A percentile compares a stretch with the other conserved stretches of the same genome.
Conservation (phyloP, 345 rosid species). For the Corchorus olitorius region DNA sequence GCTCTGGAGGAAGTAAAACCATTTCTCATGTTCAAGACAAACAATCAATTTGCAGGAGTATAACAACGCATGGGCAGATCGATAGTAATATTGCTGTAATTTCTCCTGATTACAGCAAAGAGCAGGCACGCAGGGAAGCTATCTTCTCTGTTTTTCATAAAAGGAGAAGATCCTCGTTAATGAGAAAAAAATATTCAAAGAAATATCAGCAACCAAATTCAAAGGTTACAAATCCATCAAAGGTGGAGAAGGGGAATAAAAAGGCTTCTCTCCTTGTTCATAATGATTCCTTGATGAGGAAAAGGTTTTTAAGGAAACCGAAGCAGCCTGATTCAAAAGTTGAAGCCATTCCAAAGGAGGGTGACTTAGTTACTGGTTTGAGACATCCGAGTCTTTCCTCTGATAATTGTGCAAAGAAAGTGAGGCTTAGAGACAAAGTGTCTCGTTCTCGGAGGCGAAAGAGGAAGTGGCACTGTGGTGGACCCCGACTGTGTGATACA, state of each 20-base stretch:
- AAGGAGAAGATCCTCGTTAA: constrained; percentile 20
- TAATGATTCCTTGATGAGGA: background rate
- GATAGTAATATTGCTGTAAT: constrained; percentile 11
- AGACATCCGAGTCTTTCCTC: background rate
- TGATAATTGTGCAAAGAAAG: constrained; percentile 21
- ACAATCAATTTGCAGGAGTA: constrained; percentile 8
- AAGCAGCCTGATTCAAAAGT: constrained; percentile 6
- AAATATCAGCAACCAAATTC: constrained; percentile 5
- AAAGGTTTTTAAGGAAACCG: constrained; percentile 16
- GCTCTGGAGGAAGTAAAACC: constrained; percentile 17
- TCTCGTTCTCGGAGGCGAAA: constrained; percentile 36
- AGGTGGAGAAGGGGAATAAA: background rate
- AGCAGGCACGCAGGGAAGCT: constrained; percentile 12
- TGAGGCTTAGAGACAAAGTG: constrained; percentile 34
- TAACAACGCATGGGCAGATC: constrained; percentile 13
- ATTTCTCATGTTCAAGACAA: constrained; percentile 16
- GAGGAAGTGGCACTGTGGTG: constrained; percentile 27
- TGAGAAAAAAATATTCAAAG: constrained; percentile 20
- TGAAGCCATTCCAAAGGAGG: constrained; percentile 8
- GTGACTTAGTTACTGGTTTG: constrained; percentile 9
- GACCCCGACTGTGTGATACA: constrained; percentile 29
- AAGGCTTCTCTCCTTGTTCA: constrained; percentile 17
- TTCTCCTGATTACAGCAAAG: constrained; percentile 10
- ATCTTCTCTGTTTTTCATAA: constrained; percentile 14
- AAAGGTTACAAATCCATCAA: constrained; percentile 7